Base-by-base conservation (phyloP, 2,329 filamentous ascomycete species). In the Hymenoscyphus infarciens region DNA sequence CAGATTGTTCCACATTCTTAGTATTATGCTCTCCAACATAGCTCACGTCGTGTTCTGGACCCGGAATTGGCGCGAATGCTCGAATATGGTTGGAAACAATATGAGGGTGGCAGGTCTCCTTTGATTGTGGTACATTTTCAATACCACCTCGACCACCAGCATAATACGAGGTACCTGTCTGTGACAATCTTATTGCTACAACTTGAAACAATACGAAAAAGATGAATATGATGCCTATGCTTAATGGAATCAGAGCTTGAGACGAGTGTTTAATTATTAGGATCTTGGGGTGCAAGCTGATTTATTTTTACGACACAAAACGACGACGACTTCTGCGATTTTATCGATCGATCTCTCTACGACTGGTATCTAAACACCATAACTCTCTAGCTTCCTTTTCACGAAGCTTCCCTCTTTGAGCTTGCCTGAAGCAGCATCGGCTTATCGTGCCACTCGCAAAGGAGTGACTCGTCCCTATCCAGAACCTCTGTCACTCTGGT, bases 41-140 rank as follows among this genome's bases (percentile, higher is more conserved):
- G 11, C 35, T 16, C 13, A 16, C 35, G 3, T 38, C 35, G 35
- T 38, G 35, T 2, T 38, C 35, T 16, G 16, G 45, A 45, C 22
- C 33, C n/a, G 35, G 39, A 58, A 29, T 58, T 53, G 56, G 16
- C 57, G 56, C 56, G 52, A 52, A 45, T 61, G 25, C 25, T 62
- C 25, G 19, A 53, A 22, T 60, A 3, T 56, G 57, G 59, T 66
- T 57, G 45, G 61, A 33, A 62, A 63, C 64, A 68, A 67, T 67
- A 65, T 68, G 62, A 29, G 64, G 54, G 52, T 42, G 22, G 56
- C 60, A 56, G 31, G 8, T 38, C n/a, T 56, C 11, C 3, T 38
- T 38, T 38, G 13, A 38, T 38, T 38, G 35, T 38, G 29, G 35
- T 38, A 38, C 33, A 10, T 38, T 11, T 10, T 3, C 10, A 38